Evolutionary conservation across 108 stramenopile genomes (phyloP).

Genomic region (Asterionellopsis glacialis): DNA sequence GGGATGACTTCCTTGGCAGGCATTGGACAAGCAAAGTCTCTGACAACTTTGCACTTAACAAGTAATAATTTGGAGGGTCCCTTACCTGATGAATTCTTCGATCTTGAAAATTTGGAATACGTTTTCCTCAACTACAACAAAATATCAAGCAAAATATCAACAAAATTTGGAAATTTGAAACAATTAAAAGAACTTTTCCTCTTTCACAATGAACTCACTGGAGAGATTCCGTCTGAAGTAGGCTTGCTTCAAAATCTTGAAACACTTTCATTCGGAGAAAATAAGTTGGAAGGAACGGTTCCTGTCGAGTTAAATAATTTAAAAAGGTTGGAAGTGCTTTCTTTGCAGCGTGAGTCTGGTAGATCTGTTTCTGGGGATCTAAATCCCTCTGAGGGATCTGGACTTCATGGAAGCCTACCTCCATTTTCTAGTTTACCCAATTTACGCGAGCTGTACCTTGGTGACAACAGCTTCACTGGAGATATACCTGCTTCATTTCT

Average conservation of each 20-base stretch:
- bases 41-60: conserved; percentile 34
- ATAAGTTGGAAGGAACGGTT: conserved; percentile 33
- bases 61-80: conserved; percentile 30
- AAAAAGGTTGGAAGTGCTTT: conserved; percentile 33
- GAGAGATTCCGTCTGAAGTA: conserved; percentile 11
- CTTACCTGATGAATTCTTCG: conserved; percentile 34
- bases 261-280: conserved; percentile 26
- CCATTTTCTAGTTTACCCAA: conserved; percentile 24
- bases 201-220: conserved; percentile 27
- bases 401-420: conserved; percentile 36
- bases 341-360: conserved; percentile 23
- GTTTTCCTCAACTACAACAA: conserved; percentile 53
- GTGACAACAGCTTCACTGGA: conserved; percentile 33
- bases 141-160: conserved; percentile 30
- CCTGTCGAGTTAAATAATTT: conserved; percentile 30
- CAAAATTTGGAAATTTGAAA: conserved; percentile 36
- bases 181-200: conserved; percentile 35
- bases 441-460: conserved; percentile 33
- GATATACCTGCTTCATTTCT: conserved; percentile 36
- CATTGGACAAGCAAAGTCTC: conserved; percentile 23
- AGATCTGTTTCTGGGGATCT: neutral
- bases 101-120: conserved; percentile 25
- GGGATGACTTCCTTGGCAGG: conserved; percentile 25
- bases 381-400: too few species aligned
- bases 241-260: conserved; percentile 6